phyloP scores from a whole-genome alignment of 2,329 filamentous ascomycete genomes.

The Pseudogymnoascus sp. region DNA sequence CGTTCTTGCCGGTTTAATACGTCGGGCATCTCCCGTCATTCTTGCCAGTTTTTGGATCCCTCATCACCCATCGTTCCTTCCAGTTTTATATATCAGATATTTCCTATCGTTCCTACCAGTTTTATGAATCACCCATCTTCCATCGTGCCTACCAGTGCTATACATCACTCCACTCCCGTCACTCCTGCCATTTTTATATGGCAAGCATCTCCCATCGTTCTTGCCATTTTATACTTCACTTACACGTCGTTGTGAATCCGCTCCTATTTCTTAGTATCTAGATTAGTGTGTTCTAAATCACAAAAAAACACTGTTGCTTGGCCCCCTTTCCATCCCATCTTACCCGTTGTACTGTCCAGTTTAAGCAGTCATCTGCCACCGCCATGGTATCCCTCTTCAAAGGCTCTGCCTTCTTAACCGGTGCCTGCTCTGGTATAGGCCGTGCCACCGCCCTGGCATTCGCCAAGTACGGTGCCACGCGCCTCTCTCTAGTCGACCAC shows the following conservation, averaged over 20 bases:
- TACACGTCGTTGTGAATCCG: not conserved
- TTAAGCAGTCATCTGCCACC: not conserved
- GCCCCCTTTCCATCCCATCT: not conserved
- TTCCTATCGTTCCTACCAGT: not conserved
- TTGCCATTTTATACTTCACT: not conserved
- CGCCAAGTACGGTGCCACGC: conserved; percentile 39
- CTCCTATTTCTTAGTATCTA: not conserved
- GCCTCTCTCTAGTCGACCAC: conserved; percentile 40
- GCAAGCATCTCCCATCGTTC: not conserved
- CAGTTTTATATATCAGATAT: not conserved
- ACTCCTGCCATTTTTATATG: not conserved
- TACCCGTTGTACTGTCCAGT: not conserved
- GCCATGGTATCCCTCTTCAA: conserved; percentile 34
- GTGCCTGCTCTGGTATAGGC: conserved; percentile 42
- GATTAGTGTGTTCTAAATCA: not conserved
- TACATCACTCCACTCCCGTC: not conserved
- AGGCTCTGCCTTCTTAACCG: conserved; percentile 42
- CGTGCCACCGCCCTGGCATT: conserved; percentile 39
- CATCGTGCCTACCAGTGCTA: not conserved
- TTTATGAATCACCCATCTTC: not conserved
- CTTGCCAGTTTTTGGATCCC: not conserved
- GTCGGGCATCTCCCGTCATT: not conserved
- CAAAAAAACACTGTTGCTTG: not conserved
- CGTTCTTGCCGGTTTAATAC: not conserved
- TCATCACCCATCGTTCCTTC: not conserved